A percentile compares a stretch with the other conserved stretches of the same genome.
Conservation (phyloP, 169 alveolate genomes). For the Eimeria sp. region DNA sequence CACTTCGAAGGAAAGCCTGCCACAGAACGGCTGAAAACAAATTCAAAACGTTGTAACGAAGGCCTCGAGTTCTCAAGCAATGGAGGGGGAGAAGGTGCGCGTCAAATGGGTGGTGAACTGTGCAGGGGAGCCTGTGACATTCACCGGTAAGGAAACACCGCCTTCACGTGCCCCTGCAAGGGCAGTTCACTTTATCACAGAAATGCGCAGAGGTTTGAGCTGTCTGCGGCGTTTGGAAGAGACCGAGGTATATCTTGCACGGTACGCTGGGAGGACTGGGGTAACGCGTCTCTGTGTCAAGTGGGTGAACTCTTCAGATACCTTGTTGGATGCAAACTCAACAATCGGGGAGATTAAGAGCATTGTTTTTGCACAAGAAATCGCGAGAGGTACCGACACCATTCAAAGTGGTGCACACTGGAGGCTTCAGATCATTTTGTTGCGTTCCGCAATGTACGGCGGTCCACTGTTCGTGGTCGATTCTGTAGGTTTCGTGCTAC, state of each 20-base stretch:
- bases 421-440: neutral
- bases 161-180: neutral
- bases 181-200: neutral
- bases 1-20: neutral
- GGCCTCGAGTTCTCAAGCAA: neutral
- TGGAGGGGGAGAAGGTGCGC: slow-evolving; percentile 75
- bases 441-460: neutral
- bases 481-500: neutral
- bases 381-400: slow-evolving; percentile 27
- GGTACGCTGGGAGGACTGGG: neutral
- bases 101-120: slow-evolving; percentile 77
- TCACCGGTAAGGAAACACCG: slow-evolving; percentile 42
- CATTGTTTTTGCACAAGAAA: slow-evolving; percentile 29
- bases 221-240: neutral
- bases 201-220: neutral
- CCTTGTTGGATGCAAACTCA: slow-evolving; percentile 46
- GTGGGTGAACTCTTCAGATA: slow-evolving; percentile 37
- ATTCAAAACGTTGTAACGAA: neutral
- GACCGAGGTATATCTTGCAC: neutral
- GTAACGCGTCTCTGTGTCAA: neutral
- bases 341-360: slow-evolving; percentile 59
- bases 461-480: neutral
- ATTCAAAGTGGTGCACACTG: neutral
- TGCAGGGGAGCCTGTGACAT: slow-evolving; percentile 72
- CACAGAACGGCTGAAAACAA: neutral